Evolutionary conservation across 2,329 filamentous ascomycete species (phyloP).

Genomic region (Verticillium nonalfalfae): DNA sequence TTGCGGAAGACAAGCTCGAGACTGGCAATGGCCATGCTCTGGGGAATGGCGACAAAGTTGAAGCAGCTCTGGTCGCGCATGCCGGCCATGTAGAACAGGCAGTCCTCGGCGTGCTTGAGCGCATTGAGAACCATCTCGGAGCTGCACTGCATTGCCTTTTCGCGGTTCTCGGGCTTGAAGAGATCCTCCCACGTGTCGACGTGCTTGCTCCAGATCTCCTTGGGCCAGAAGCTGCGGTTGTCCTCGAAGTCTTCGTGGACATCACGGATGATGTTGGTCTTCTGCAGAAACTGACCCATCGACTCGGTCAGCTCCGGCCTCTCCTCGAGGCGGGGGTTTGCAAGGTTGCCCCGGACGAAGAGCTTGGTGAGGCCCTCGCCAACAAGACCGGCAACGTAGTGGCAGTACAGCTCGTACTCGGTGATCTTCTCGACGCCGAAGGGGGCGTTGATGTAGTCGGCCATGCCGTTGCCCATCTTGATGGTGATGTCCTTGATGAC

Average conservation of each 20-base stretch:
- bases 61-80: slow-evolving; percentile 95
- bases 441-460: slow-evolving; percentile 81
- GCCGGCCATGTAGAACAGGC: slow-evolving; percentile 94
- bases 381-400: slow-evolving; percentile 97
- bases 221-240: slow-evolving; percentile 86
- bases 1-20: slow-evolving; percentile 91
- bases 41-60: slow-evolving; percentile 97
- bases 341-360: slow-evolving; percentile 81
- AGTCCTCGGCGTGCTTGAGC: slow-evolving; percentile 81
- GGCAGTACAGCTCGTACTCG: slow-evolving; percentile 95
- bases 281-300: slow-evolving; percentile 96
- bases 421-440: slow-evolving; percentile 76
- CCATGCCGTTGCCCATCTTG: slow-evolving; percentile 98
- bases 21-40: slow-evolving; percentile 95
- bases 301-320: slow-evolving; percentile 80
- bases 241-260: slow-evolving; percentile 86
- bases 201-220: slow-evolving; percentile 95
- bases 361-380: slow-evolving; percentile 87
- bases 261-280: slow-evolving; percentile 98
- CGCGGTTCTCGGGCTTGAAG: slow-evolving; percentile 72
- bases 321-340: slow-evolving; percentile 76
- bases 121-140: slow-evolving; percentile 95
- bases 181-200: slow-evolving; percentile 85
- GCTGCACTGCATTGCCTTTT: slow-evolving; percentile 74
- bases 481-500: slow-evolving; percentile 91